Evolutionary conservation across 768 basidiomycete genomes (phyloP).

Genomic region (Suillus tomentosus): DNA sequence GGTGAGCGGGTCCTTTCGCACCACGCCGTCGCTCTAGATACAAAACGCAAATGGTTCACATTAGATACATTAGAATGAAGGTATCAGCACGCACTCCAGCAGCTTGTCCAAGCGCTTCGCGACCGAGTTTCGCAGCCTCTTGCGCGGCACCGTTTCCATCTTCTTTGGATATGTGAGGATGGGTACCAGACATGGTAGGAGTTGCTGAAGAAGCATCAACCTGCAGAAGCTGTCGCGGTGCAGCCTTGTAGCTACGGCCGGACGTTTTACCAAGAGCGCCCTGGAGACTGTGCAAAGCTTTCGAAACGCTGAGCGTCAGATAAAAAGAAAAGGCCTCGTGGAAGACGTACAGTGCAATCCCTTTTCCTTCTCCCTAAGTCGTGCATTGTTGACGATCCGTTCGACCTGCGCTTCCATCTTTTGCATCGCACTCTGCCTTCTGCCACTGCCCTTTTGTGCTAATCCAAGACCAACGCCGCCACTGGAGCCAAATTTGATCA

Average conservation of each 20-base stretch:
- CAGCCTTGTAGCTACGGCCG: conserved; percentile 90
- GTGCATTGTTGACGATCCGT: conserved; percentile 89
- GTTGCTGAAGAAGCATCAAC: conserved; percentile 59
- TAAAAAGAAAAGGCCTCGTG: neutral
- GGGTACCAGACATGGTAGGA: conserved; percentile 43
- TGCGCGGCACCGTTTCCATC: conserved; percentile 62
- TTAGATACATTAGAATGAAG: neutral
- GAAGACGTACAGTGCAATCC: conserved; percentile 54
- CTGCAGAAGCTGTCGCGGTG: conserved; percentile 94
- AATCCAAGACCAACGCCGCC: conserved; percentile 87
- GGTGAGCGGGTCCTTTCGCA: conserved; percentile 73
- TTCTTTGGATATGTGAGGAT: conserved; percentile 54
- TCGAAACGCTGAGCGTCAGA: conserved; percentile 1
- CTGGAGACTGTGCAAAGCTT: conserved; percentile 77
- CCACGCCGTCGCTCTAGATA: conserved; percentile 58
- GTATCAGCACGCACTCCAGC: conserved; percentile 45
- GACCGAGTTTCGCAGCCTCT: conserved; percentile 75
- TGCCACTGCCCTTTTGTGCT: conserved; percentile 57
- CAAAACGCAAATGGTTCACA: neutral
- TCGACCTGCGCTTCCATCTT: conserved; percentile 96
- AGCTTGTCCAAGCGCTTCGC: conserved; percentile 66
- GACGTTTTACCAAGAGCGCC: conserved; percentile 96
- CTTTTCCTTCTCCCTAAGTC: conserved; percentile 85
- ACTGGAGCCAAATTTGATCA: conserved; percentile 81
- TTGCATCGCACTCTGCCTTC: conserved; percentile 86